Percentiles rank a stretch among this genome's conserved stretches.
phyloP scores from a whole-genome alignment of 495 filamentous ascomycete genomes.

The Parathielavia hyrcaniae region DNA sequence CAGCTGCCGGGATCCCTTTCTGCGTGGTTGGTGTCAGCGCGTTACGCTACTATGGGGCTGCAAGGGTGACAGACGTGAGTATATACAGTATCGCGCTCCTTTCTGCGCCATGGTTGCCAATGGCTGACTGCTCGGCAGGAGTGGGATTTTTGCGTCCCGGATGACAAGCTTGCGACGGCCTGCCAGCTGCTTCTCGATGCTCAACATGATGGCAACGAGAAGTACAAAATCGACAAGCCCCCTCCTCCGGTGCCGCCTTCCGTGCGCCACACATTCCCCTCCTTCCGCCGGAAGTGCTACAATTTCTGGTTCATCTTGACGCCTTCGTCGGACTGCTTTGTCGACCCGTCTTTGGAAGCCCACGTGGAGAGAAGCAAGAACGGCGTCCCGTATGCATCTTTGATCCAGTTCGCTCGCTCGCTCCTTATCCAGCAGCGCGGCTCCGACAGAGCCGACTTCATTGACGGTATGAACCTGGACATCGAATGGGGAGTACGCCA shows the following conservation, averaged over 20 bases:
- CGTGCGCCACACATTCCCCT: conserved; percentile 9
- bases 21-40: conserved; percentile 11
- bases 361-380: conserved; percentile 4
- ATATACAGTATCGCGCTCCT: too few species aligned
- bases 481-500: conserved; percentile 5
- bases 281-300: conserved; percentile 4
- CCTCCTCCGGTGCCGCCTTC: conserved; percentile 1
- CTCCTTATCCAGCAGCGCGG: conserved; percentile 7
- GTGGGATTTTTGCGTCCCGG: conserved; percentile 15
- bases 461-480: conserved; percentile 11
- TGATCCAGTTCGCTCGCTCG: conserved; percentile 8
- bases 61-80: background rate
- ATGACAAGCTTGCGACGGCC: conserved; percentile 6
- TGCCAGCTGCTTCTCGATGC: background rate
- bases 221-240: background rate
- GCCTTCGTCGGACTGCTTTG: conserved; percentile 11
- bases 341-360: background rate
- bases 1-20: background rate
- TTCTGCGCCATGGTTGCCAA: too few species aligned
- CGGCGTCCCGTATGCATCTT: conserved; percentile 9
- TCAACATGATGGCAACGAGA: background rate
- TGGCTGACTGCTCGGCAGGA: conserved; percentile 1
- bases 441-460: conserved; percentile 1
- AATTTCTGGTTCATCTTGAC: conserved; percentile 12
- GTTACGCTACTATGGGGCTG: conserved; percentile 10